Evolutionary conservation across 2,329 filamentous ascomycete genomes (phyloP).

Genomic region (Beauveria caledonica): DNA sequence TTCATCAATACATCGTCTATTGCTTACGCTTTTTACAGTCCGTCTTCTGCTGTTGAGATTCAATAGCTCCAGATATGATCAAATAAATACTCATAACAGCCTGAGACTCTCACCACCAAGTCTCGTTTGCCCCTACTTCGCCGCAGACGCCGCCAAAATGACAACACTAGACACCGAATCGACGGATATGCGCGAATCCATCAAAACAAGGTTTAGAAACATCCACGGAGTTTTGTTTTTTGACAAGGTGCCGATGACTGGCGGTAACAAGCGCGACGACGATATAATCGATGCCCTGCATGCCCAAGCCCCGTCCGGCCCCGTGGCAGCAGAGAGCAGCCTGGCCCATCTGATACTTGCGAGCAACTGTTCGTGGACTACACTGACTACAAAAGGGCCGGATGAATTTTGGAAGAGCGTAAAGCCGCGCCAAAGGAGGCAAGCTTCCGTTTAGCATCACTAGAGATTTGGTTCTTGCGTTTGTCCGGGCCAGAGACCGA

Average conservation of each 20-base stretch:
- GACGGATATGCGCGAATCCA: neutral
- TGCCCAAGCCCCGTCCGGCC: neutral
- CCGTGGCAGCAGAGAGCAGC: neutral
- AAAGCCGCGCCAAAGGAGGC: neutral
- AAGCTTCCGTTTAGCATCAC: neutral
- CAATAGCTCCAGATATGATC: neutral
- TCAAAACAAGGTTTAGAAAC: neutral
- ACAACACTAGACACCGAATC: neutral
- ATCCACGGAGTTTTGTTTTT: neutral
- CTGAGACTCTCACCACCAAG: neutral
- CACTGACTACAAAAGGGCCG: neutral
- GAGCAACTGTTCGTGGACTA: neutral
- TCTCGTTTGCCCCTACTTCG: neutral
- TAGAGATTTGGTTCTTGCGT: slow-evolving; percentile 1
- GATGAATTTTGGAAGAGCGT: neutral
- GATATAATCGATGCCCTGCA: neutral
- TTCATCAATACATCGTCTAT: neutral
- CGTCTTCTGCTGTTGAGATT: neutral
- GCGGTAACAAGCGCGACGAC: neutral
- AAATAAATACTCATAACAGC: too few species aligned
- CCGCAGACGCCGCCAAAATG: neutral
- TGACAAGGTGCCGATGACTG: neutral
- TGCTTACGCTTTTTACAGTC: neutral
- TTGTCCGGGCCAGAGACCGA: slow-evolving; percentile 14
- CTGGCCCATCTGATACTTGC: neutral